Percentiles rank a stretch among this genome's conserved stretches.
phyloP scores from a whole-genome alignment of 129 eudicot species.

The Centaurea solstitialis region DNA sequence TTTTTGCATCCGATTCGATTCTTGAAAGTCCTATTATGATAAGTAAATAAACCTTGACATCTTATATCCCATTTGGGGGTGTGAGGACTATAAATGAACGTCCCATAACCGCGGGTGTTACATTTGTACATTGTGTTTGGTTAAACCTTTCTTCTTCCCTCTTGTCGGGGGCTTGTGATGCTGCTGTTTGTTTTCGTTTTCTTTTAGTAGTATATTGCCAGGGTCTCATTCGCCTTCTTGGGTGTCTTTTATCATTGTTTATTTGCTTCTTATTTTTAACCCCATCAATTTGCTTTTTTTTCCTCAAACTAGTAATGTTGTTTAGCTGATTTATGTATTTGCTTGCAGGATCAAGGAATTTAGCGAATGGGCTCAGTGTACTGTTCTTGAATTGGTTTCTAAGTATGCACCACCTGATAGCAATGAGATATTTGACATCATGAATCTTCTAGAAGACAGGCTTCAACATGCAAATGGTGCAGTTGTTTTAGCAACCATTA shows the following conservation, averaged over 20 bases:
- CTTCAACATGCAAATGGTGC: conserved; percentile 99
- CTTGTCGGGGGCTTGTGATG: neutral
- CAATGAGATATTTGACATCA: conserved; percentile 93
- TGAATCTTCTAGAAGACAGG: conserved; percentile 97
- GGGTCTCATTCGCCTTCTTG: neutral
- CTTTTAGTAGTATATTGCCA: neutral
- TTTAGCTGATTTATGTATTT: conserved; percentile 15
- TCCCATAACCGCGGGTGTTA: too few species aligned
- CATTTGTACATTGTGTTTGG: neutral
- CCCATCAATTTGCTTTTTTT: neutral
- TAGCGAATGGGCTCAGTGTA: conserved; percentile 99
- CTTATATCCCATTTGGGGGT: too few species aligned
- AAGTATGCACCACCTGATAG: conserved; percentile 87
- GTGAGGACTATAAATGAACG: too few species aligned
- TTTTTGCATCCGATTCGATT: too few species aligned
- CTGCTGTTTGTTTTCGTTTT: neutral
- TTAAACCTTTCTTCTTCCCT: neutral
- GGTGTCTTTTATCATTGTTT: neutral
- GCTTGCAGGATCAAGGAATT: conserved; percentile 86
- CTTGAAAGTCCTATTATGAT: too few species aligned
- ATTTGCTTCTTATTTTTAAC: neutral
- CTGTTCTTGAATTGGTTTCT: conserved; percentile 88
- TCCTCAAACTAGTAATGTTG: neutral
- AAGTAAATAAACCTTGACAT: too few species aligned
- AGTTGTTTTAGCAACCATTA: conserved; percentile 92